A percentile compares a stretch with the other conserved stretches of the same genome.
These are phyloP conservation scores for Pelargonium fulgidum DNA, from an alignment of 441 rosid genomes.

Conservation along the genomic window DNA sequence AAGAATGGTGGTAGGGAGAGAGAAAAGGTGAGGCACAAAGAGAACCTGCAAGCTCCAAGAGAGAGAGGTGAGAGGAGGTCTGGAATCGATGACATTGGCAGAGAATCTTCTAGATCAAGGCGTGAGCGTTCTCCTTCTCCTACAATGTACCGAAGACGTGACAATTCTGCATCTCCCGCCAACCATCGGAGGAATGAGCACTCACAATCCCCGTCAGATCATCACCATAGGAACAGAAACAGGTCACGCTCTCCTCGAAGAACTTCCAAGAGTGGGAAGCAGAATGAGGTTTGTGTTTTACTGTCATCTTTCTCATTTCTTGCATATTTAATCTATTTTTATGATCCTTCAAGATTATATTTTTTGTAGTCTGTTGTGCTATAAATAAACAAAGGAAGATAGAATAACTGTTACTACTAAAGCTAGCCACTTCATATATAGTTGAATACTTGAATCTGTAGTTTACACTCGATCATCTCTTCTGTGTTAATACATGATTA, in stretches of 20 bases:
- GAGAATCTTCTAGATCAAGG: constrained; percentile 43
- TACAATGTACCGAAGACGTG: neutral
- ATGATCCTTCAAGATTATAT: neutral
- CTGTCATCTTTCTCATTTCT: neutral
- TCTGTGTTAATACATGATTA: neutral
- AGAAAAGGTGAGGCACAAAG: constrained; percentile 33
- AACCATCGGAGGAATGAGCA: neutral
- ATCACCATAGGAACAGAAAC: constrained; percentile 39
- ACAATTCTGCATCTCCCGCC: neutral
- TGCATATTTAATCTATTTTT: neutral
- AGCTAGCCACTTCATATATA: neutral
- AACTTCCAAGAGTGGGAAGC: constrained; percentile 6
- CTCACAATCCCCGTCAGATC: constrained; percentile 35
- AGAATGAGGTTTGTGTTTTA: constrained; percentile 1
- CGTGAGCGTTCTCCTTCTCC: constrained; percentile 49
- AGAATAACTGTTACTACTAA: neutral
- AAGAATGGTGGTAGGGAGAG: constrained; percentile 31
- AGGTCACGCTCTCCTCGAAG: constrained; percentile 44
- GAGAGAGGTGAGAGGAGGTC: constrained; percentile 46
- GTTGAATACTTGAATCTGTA: neutral
- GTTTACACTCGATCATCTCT: neutral
- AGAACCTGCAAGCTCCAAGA: constrained; percentile 29
- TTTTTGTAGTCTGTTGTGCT: constrained; percentile 1
- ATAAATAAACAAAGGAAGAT: neutral
- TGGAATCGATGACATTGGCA: constrained; percentile 46